A percentile compares a stretch with the other conserved stretches of the same genome.
Evolutionary conservation across 164 flowering plant genomes (phyloP).

Genomic region (Saururus chinensis): DNA sequence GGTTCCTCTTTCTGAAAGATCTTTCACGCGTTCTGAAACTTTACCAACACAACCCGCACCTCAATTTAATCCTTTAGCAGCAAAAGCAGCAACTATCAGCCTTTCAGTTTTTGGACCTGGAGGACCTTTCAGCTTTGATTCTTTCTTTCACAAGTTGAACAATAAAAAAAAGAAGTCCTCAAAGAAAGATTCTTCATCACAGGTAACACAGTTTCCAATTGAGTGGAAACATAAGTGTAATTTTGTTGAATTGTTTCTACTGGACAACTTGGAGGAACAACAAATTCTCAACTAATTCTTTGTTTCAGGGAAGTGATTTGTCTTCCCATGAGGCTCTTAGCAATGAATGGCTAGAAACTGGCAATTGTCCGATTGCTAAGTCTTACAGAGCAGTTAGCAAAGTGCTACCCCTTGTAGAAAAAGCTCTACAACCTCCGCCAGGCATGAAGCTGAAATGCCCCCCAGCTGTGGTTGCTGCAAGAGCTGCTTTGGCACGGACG

Average conservation of each 20-base stretch:
- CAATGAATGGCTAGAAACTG: slow-evolving; percentile 83
- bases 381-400: slow-evolving; percentile 81
- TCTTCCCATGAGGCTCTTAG: slow-evolving; percentile 81
- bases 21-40: slow-evolving; percentile 12
- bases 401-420: slow-evolving; percentile 81
- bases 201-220: not conserved
- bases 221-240: not conserved
- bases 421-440: slow-evolving; percentile 68
- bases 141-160: slow-evolving; percentile 43
- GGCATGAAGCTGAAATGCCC: slow-evolving; percentile 79
- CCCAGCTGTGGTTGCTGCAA: slow-evolving; percentile 79
- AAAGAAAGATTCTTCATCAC: not conserved
- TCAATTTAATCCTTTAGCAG: slow-evolving; percentile 62
- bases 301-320: slow-evolving; percentile 37
- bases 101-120: slow-evolving; percentile 66
- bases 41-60: slow-evolving; percentile 23
- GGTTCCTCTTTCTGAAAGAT: slow-evolving; percentile 49
- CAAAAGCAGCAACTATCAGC: slow-evolving; percentile 63
- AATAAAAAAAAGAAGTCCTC: slow-evolving; percentile 38
- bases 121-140: slow-evolving; percentile 64
- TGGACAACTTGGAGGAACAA: too few relatives aligned
- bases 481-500: slow-evolving; percentile 81
- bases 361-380: slow-evolving; percentile 94
- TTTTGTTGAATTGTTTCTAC: too few relatives aligned
- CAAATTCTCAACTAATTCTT: not conserved